A percentile compares a stretch with the other conserved stretches of the same genome.
These are phyloP conservation scores for Coemansia sp. DNA, from an alignment of 192 early-diverging fungal genomes.

Conservation along the genomic window DNA sequence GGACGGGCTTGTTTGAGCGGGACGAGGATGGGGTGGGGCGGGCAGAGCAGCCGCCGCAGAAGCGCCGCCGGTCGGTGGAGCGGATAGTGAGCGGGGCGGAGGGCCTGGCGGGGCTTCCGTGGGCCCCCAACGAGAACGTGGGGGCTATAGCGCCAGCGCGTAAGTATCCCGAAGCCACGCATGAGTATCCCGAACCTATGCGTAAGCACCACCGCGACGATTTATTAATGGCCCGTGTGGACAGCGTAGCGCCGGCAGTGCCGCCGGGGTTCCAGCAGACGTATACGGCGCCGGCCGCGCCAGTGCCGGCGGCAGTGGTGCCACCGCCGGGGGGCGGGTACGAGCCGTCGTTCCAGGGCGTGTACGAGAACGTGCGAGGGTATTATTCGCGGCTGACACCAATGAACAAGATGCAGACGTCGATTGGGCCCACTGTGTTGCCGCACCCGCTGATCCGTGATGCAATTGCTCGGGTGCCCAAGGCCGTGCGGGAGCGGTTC, in stretches of 20 bases:
- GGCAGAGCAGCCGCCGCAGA: slow-evolving; percentile 10
- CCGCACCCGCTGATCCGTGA: slow-evolving; percentile 30
- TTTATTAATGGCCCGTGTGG: not conserved
- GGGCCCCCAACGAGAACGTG: slow-evolving; percentile 30
- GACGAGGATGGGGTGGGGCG: not conserved
- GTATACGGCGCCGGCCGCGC: slow-evolving; percentile 9
- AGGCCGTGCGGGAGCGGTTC: slow-evolving; percentile 33
- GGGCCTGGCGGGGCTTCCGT: slow-evolving; percentile 33
- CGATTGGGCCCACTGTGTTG: slow-evolving; percentile 31
- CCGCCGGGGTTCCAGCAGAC: slow-evolving; percentile 27
- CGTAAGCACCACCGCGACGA: not conserved
- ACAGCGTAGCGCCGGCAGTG: slow-evolving; percentile 12
- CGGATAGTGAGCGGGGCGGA: slow-evolving; percentile 23
- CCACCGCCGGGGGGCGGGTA: not conserved
- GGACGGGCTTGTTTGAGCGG: slow-evolving; percentile 11
- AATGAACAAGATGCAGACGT: slow-evolving; percentile 34
- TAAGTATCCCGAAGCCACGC: slow-evolving; percentile 11
- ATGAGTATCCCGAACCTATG: not conserved
- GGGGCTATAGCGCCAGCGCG: slow-evolving; percentile 21
- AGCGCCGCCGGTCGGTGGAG: slow-evolving; percentile 33
- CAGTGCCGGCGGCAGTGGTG: slow-evolving; percentile 1
- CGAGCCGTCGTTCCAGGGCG: slow-evolving; percentile 23
- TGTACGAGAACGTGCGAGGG: slow-evolving; percentile 47
- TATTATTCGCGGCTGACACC: slow-evolving; percentile 47
- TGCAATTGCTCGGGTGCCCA: slow-evolving; percentile 31